These are phyloP conservation scores for Pecoramyces ruminantium DNA, from an alignment of 192 early-diverging fungal genomes.

Conservation along the genomic window DNA sequence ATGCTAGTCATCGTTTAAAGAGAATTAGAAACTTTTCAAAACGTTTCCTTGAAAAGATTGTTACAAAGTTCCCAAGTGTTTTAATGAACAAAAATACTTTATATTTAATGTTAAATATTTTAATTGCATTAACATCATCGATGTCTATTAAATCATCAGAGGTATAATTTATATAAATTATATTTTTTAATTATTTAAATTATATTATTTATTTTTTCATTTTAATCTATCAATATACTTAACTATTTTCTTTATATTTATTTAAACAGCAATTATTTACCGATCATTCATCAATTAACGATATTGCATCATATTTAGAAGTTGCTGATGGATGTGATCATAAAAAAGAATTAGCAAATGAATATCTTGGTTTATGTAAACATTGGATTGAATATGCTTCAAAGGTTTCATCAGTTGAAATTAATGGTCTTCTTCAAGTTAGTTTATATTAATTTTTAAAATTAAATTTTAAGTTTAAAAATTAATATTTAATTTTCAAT, in stretches of 20 bases:
- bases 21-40: conserved; percentile 27
- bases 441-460: too few relatives aligned
- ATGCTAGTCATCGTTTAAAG: conserved; percentile 46
- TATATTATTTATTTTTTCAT: background rate
- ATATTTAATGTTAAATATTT: background rate
- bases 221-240: too few relatives aligned
- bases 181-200: too few relatives aligned
- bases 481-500: too few relatives aligned
- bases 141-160: background rate
- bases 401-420: conserved; percentile 39
- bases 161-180: background rate
- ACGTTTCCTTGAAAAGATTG: background rate
- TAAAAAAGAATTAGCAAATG: conserved; percentile 43
- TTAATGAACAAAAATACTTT: background rate
- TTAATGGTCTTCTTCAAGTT: conserved; percentile 22
- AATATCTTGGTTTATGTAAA: conserved; percentile 35
- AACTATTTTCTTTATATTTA: conserved; percentile 42
- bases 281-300: background rate
- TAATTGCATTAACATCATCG: background rate
- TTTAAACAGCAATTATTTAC: conserved; percentile 18
- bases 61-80: background rate
- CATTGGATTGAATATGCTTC: conserved; percentile 50
- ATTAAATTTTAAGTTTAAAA: too few relatives aligned
- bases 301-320: conserved; percentile 16
- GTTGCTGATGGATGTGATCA: conserved; percentile 55